Evolutionary conservation across 192 early-diverging fungal species (phyloP).

Genomic region (Kappamyces sp.): DNA sequence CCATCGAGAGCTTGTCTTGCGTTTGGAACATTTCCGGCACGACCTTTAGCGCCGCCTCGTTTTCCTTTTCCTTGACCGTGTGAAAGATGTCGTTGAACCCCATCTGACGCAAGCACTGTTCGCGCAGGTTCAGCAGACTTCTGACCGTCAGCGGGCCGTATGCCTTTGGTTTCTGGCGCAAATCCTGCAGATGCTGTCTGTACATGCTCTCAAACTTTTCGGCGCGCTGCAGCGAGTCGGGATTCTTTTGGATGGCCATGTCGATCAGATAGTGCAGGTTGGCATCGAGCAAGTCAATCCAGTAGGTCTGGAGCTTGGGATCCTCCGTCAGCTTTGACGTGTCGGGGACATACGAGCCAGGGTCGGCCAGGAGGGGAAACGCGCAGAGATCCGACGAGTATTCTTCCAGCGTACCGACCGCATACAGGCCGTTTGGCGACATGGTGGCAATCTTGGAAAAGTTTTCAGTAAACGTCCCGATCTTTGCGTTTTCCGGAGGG

Average conservation of each 20-base stretch:
- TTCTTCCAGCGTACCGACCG: constrained; percentile 64
- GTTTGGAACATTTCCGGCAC: constrained; percentile 41
- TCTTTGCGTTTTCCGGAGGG: constrained; percentile 19
- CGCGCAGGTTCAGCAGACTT: constrained; percentile 65
- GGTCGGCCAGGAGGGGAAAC: constrained; percentile 58
- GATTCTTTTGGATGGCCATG: constrained; percentile 47
- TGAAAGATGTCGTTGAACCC: constrained; percentile 75
- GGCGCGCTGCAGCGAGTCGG: constrained; percentile 18
- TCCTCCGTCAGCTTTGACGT: constrained; percentile 53
- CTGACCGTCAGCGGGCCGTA: constrained; percentile 71
- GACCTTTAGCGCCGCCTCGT: constrained; percentile 49
- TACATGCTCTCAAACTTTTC: constrained; percentile 60
- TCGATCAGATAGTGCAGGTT: constrained; percentile 59
- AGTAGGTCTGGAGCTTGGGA: constrained; percentile 58
- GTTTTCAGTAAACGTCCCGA: constrained; percentile 76
- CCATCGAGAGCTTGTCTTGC: constrained; percentile 41
- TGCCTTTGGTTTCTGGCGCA: constrained; percentile 62
- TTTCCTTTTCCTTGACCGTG: constrained; percentile 62
- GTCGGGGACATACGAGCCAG: constrained; percentile 58
- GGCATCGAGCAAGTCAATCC: constrained; percentile 68
- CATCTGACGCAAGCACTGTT: constrained; percentile 77
- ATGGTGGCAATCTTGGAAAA: constrained; percentile 61
- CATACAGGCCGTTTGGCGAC: constrained; percentile 42
- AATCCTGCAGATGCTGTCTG: constrained; percentile 53
- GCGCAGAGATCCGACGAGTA: constrained; percentile 41